Evolutionary conservation across 2,329 filamentous ascomycete species (phyloP), one percentile per base, ranked within the genome.

Genomic region (Claviceps sp.): DNA sequence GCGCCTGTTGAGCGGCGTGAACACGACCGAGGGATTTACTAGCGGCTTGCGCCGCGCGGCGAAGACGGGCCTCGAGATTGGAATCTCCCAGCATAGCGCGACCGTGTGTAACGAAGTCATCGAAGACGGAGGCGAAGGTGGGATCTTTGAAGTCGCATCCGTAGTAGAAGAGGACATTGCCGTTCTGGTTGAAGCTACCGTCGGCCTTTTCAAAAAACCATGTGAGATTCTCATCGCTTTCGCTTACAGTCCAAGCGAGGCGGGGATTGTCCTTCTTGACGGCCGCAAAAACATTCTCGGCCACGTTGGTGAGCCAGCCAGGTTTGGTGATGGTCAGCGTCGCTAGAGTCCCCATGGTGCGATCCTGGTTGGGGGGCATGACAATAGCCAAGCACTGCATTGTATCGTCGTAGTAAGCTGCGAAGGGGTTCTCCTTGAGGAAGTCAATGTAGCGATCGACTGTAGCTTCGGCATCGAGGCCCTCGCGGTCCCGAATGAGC

Each of bases 171-270:
- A 97, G 83, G 41, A 96, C 88, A 63, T 90, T 88, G 54, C 89
- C 89, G 59, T 88, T 82, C 52, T 84, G 82, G 56, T 85, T 88
- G 61, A 96, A 79, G 68, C 88, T 95, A 52, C 93, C 91, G 60
- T 96, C 89, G 10, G 91, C 86, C 76, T 95, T 95, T 70, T 95
- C 90, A 60, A 95, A 94, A 75, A 97, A 96, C 93, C 91, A 97
- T 11, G 89, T 90, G 61, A 97, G 75, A 67, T 97, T 96, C 77
- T 97, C 91, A 61, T 97, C 90, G 59, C 94, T 86, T 63, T 90
- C 85, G 72, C 87, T 91, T 55, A 96, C 91, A n/a, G 89, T 95
- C 91, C 90, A 98, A 57, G 89, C 86, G 58, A 97, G 77, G 71
- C 85, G 89, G 52, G 89, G 83, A 68, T 90, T 86, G 64, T 96